Evolutionary conservation across 2,329 filamentous ascomycete genomes (phyloP), one percentile per base, ranked within the genome.

Genomic region (Paecilomyces dactylethromorphus): DNA sequence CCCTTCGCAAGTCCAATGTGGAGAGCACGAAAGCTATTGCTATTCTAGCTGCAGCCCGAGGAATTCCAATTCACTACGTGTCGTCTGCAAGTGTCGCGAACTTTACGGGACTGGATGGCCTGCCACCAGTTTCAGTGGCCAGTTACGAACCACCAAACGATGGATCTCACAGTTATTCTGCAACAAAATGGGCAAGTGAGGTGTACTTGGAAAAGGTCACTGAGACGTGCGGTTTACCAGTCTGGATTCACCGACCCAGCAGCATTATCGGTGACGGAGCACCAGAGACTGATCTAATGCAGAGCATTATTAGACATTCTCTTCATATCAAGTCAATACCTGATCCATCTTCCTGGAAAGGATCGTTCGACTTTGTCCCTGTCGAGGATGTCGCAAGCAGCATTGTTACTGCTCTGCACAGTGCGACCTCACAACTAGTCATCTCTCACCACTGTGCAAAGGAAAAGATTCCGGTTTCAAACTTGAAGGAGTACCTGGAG

Each of bases 161-260:
- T 56, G 73, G 71, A 4, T 57, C 64, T 1, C 54, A 72, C 10
- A 76, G 76, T 2, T 79, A 77, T 56, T 60, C 66, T 1, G 68
- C 72, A 0, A 58, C 65, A 12, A 76, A 76, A 59, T 79, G 77
- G 77, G 72, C 68, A 0, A 70, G 70, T 58, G 77, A 80, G 61
- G 56, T 57, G 0, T 59, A 73, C 12, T 69, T 79, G 0, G 75
- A 79, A 57, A 61, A 58, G 45, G 49, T 59, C 11, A 29, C 13
- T 54, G 54, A 6, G 53, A 56, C 10, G 18, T 33, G 7, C 32
- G 11, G 12, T 10, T 13, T 66, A 1, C 62, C 52, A 3, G 53
- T 68, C 0, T 63, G 13, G 21, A 66, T 72, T 49, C 64, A 71
- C 54, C 67, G 69, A 51, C 32, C 32, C 7, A 26, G 24, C 24